Percentiles rank a stretch among this genome's conserved stretches.
These are phyloP conservation scores for Xylaria castorea DNA, from an alignment of 495 filamentous ascomycete genomes.

Conservation along the genomic window DNA sequence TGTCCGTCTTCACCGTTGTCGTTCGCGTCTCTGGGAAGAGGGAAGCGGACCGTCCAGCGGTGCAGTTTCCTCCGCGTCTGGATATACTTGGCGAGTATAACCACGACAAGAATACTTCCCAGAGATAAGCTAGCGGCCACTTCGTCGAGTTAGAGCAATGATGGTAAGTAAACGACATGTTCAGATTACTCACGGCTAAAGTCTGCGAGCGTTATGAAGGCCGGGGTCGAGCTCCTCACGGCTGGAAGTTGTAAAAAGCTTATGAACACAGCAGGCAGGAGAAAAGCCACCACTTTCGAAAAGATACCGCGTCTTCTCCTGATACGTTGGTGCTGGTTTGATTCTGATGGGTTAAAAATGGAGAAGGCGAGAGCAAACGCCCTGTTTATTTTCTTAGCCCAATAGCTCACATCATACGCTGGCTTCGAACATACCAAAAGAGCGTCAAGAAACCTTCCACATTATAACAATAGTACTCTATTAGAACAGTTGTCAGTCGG, in stretches of 20 bases:
- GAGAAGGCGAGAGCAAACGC: slow-evolving; percentile 48
- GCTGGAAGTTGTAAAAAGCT: slow-evolving; percentile 42
- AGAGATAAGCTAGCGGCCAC: slow-evolving; percentile 50
- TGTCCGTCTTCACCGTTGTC: slow-evolving; percentile 26
- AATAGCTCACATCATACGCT: neutral
- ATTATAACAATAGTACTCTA: slow-evolving; percentile 55
- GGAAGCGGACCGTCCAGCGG: slow-evolving; percentile 47
- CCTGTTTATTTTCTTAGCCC: slow-evolving; percentile 36
- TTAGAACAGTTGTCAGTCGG: neutral
- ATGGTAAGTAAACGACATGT: neutral
- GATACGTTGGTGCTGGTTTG: slow-evolving; percentile 27
- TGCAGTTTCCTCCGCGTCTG: slow-evolving; percentile 48
- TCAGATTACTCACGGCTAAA: slow-evolving; percentile 45
- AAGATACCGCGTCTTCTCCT: slow-evolving; percentile 40
- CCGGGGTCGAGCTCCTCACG: slow-evolving; percentile 38
- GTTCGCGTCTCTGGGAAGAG: slow-evolving; percentile 26
- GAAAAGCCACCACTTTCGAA: slow-evolving; percentile 45
- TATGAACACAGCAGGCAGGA: slow-evolving; percentile 48
- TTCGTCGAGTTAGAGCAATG: slow-evolving; percentile 28
- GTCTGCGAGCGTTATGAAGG: slow-evolving; percentile 50
- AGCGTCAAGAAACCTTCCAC: slow-evolving; percentile 53
- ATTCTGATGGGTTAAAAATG: slow-evolving; percentile 42
- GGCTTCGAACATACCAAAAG: slow-evolving; percentile 45
- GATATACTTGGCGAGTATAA: slow-evolving; percentile 54
- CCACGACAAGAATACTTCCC: slow-evolving; percentile 49